Evolutionary conservation across 176 grass and related monocot genomes (phyloP).

Genomic region (Oryza meyeriana): DNA sequence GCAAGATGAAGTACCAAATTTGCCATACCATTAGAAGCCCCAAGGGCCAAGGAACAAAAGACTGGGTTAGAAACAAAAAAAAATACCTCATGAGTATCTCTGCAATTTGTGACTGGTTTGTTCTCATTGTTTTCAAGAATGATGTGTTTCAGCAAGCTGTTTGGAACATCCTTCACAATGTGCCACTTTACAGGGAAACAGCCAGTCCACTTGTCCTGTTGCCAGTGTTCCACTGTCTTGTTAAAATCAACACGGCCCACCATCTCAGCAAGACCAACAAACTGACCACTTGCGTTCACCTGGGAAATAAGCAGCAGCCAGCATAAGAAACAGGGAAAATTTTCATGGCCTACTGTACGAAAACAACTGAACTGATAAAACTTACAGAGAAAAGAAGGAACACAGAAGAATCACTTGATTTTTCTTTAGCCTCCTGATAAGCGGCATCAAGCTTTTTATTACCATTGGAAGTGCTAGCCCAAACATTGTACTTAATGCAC

Average conservation of each 20-base stretch:
- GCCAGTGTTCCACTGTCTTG: constrained; percentile 88
- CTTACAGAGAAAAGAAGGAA: constrained; percentile 97
- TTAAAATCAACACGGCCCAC: constrained; percentile 75
- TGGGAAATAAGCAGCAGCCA: constrained; percentile 24
- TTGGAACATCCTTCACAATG: constrained; percentile 94
- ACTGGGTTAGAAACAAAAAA: neutral
- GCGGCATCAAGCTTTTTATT: constrained; percentile 88
- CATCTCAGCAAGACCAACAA: constrained; percentile 87
- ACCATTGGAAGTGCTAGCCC: constrained; percentile 88
- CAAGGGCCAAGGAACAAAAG: neutral
- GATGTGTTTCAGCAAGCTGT: constrained; percentile 81
- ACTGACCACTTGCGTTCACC: constrained; percentile 84
- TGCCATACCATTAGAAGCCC: neutral
- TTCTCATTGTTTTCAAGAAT: constrained; percentile 88
- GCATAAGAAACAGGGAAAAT: neutral
- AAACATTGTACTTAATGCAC: constrained; percentile 87
- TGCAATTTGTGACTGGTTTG: constrained; percentile 91
- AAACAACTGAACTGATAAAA: neutral
- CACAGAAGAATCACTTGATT: constrained; percentile 46
- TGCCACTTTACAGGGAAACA: constrained; percentile 97
- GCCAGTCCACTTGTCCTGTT: constrained; percentile 92
- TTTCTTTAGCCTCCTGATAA: constrained; percentile 77
- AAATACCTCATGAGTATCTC: constrained; percentile 92
- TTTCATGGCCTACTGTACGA: neutral
- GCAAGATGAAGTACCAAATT: neutral